phyloP scores from a whole-genome alignment of 23 red algal species.

The Cyanidioschyzon merolae region DNA sequence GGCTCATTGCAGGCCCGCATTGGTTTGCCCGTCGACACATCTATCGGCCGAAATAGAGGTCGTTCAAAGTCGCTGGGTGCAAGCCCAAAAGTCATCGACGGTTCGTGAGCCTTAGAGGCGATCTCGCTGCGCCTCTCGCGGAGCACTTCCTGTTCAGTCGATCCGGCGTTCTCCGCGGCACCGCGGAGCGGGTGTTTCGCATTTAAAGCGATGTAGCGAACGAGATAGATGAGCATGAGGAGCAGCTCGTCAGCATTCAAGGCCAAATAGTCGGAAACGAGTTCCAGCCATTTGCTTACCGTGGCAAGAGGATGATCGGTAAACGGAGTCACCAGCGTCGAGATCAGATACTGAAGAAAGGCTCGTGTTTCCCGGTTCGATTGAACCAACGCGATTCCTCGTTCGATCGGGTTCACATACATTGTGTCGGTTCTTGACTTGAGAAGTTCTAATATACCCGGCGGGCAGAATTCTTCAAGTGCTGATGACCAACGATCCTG shows the following conservation, averaged over 20 bases:
- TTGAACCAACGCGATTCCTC: background rate
- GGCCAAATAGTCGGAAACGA: slow-evolving; percentile 76
- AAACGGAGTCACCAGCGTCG: slow-evolving; percentile 9
- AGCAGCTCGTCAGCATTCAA: slow-evolving; percentile 84
- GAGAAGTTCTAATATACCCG: background rate
- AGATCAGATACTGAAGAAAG: background rate
- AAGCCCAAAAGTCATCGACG: background rate
- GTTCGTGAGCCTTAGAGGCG: background rate
- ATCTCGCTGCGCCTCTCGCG: slow-evolving; percentile 19
- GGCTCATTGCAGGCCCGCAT: background rate
- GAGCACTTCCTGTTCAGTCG: slow-evolving; percentile 25
- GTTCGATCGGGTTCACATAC: slow-evolving; percentile 1
- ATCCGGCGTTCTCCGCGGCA: background rate
- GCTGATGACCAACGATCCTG: slow-evolving; percentile 1
- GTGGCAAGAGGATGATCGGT: slow-evolving; percentile 35
- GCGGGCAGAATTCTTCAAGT: background rate
- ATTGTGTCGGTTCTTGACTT: background rate
- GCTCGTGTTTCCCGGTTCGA: background rate
- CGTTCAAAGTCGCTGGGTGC: background rate
- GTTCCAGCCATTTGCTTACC: slow-evolving; percentile 79
- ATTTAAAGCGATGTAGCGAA: slow-evolving; percentile 33
- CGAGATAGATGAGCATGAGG: slow-evolving; percentile 47
- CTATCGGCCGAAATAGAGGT: background rate
- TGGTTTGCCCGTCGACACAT: background rate
- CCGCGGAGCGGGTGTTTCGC: background rate